Evolutionary conservation across 1,139 yeast genomes (phyloP), one percentile per base, ranked within the genome.

Genomic region (Candida sanyaensis): DNA sequence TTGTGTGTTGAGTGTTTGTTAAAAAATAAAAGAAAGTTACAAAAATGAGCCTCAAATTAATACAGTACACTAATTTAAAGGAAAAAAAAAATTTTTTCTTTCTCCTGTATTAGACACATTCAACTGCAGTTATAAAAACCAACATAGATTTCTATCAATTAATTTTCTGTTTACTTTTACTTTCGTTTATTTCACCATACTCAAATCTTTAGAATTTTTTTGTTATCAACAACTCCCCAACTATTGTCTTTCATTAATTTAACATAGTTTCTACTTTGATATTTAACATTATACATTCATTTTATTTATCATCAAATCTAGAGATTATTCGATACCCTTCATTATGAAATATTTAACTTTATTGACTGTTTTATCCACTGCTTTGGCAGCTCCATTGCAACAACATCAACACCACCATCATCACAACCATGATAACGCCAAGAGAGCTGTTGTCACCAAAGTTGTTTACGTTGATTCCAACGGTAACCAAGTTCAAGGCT

Each of bases 361-460:
- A 36, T 59, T 58, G 46, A 54, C 67, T 34, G 46, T 62, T 28
- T 63, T 61, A 37, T 56, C 69, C 30, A 46, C 60, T 33, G 59
- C 63, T 30, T 50, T 63, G 43, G 68, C 73, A 49, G 70, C 71
- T 52, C 72, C 72, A 42, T 57, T 64, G 48, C 67, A 61, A 49
- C 67, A 59, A 41, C 69, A 66, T 55, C 64, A 64, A 46, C 73
- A 71, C 59, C 70, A 67, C 55, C 64, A 64, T 45, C 73, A 71
- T 59, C 70, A 67, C 44, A 50, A 49, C 29, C 39, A 29, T 36
- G 29, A 36, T 10, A 36, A 36, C 39, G 13, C 24, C 34, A 84
- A 83, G 73, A 83, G 91, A 73, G 89, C 88, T 44, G 81, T 86
- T 56, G 96, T 88, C 51, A 83, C 88, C 59, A 90, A 88, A 67